Percentiles rank a stretch among this genome's conserved stretches.
Evolutionary conservation across 352 stramenopile species (phyloP).

Genomic region (Detonula confervacea): DNA sequence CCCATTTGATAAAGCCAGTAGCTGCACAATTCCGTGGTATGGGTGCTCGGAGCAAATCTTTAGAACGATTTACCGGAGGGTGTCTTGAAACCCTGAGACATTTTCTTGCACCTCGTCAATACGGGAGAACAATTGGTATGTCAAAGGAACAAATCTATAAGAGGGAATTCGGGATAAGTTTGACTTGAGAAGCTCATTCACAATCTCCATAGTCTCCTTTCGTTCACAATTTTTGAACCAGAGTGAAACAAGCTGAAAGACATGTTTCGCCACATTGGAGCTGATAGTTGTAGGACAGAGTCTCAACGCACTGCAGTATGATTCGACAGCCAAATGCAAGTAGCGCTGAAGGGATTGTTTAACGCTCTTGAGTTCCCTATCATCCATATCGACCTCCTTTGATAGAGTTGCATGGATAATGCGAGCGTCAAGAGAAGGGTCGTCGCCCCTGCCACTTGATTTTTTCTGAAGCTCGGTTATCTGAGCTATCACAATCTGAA

Average conservation of each 20-base stretch:
- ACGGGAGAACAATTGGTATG: constrained; percentile 97
- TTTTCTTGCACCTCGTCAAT: constrained; percentile 82
- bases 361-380: constrained; percentile 88
- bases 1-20: constrained; percentile 95
- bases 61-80: constrained; percentile 89
- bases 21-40: constrained; percentile 94
- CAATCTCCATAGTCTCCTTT: constrained; percentile 86
- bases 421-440: constrained; percentile 17
- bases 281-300: constrained; percentile 71
- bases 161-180: constrained; percentile 87
- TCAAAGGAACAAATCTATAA: constrained; percentile 96
- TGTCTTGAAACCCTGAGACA: constrained; percentile 86
- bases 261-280: constrained; percentile 84
- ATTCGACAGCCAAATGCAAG: constrained; percentile 88
- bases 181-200: constrained; percentile 86
- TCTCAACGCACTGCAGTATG: constrained; percentile 85
- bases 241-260: constrained; percentile 92
- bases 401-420: constrained; percentile 58
- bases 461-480: constrained; percentile 79
- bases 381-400: constrained; percentile 90
- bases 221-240: constrained; percentile 92
- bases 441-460: constrained; percentile 38
- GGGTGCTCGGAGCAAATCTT: constrained; percentile 94
- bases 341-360: constrained; percentile 89
- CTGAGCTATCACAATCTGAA: constrained; percentile 63